phyloP scores from a whole-genome alignment of 2,329 filamentous ascomycete genomes.

The Neodidymelliopsis sp. region DNA sequence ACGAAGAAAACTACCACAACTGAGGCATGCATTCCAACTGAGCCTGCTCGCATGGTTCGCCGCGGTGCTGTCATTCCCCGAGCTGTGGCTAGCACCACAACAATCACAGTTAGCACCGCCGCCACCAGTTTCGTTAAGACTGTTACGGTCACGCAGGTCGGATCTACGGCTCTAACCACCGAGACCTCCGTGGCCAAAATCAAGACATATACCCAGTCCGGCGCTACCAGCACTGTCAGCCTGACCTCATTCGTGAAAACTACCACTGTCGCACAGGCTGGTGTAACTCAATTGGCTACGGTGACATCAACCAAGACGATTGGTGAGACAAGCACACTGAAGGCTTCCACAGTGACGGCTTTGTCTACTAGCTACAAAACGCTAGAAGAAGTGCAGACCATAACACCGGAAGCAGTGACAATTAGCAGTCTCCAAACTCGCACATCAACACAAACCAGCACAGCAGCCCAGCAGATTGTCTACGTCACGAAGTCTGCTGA shows the following conservation, averaged over 20 bases:
- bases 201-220: conserved; percentile 19
- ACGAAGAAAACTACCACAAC: conserved; percentile 42
- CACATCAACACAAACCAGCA: conserved; percentile 18
- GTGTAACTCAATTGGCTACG: conserved; percentile 28
- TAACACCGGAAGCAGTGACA: conserved; percentile 26
- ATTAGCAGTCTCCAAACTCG: conserved; percentile 26
- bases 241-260: conserved; percentile 31
- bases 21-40: conserved; percentile 36
- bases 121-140: conserved; percentile 33
- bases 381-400: conserved; percentile 20
- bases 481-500: conserved; percentile 18
- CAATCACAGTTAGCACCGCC: conserved; percentile 33
- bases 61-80: conserved; percentile 26
- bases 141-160: conserved; percentile 19
- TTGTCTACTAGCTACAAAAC: conserved; percentile 20
- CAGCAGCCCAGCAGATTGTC: conserved; percentile 19
- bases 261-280: conserved; percentile 33
- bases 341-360: conserved; percentile 23
- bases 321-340: conserved; percentile 30
- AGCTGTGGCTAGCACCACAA: conserved; percentile 26
- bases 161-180: conserved; percentile 24
- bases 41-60: conserved; percentile 19
- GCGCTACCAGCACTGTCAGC: conserved; percentile 26
- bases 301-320: conserved; percentile 20
- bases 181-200: conserved; percentile 17